Conservation (phyloP, 2,329 filamentous ascomycete species). For the Penicillium sp. region DNA sequence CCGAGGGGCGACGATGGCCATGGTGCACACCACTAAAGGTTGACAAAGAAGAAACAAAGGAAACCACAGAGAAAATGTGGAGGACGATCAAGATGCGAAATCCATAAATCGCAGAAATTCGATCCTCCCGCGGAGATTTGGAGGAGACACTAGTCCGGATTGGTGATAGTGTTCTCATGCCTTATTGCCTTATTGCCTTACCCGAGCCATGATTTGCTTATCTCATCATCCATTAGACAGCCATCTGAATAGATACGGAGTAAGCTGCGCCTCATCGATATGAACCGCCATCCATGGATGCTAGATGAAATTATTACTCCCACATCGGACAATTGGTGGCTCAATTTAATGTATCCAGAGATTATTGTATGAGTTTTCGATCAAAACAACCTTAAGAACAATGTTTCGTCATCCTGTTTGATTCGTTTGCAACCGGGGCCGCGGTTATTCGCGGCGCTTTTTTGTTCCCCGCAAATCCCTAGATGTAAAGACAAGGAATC, state of each 20-base stretch:
- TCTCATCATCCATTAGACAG: background rate
- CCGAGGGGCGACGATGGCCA: conserved; percentile 34
- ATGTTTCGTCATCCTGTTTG: conserved; percentile 1
- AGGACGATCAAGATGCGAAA: background rate
- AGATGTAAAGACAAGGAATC: background rate
- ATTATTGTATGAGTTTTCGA: too few species aligned
- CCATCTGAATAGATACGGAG: too few species aligned
- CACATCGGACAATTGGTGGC: too few species aligned
- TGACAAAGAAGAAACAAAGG: background rate
- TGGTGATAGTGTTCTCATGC: background rate
- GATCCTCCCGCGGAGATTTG: background rate
- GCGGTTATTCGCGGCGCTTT: conserved; percentile 4
- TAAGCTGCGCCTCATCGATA: too few species aligned
- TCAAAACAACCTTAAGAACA: too few species aligned
- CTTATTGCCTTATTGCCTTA: background rate
- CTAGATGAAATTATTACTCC: too few species aligned
- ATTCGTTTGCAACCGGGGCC: background rate
- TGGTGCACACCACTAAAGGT: background rate
- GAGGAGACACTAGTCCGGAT: background rate
- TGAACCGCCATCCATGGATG: too few species aligned
- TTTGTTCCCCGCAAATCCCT: background rate
- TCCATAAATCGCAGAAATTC: background rate
- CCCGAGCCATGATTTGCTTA: background rate
- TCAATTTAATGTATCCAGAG: too few species aligned
- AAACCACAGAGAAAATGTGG: background rate